Base-by-base conservation (phyloP, 345 rosid species). In the Balakata baccata region DNA sequence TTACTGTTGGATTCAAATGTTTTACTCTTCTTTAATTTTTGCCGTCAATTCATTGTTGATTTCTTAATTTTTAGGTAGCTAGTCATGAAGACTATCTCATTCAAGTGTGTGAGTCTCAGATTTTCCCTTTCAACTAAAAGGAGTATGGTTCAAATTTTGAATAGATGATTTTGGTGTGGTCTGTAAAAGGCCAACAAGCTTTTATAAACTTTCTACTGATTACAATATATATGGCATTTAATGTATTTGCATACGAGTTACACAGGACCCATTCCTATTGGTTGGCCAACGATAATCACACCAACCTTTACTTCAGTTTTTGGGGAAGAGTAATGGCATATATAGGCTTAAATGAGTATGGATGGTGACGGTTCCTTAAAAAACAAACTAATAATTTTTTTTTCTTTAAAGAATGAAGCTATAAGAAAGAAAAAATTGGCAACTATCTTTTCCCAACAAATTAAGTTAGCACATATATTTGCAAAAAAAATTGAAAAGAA, bases 161-260 rank as follows among this genome's bases (percentile, higher is more conserved):
- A 65, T 70, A 22, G 39, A 45, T 45, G 46, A 38, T 47, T 69
- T 66, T 56, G 65, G 29, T 51, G 29, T 45, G 77, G 79, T 71
- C 57, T 66, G 67, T 39, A 71, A 69, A 71, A 75, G 64, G 68
- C 81, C 77, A 81, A 70, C 73, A 80, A 72, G 66, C 75, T 70
- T 70, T 73, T 58, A 45, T 52, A 37, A 67, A 49, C 56, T 12
- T 38, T 72, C 66, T 52, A 54, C 63, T 70, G 49, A n/a, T 61
- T 61, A 38, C 20, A 51, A 22, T 39, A 17, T 52, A 20, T 4
- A 66, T 9, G 18, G 11, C 68, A 71, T 61, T 71, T 13, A 70
- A 60, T 67, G 53, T 6, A 6, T 1, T 52, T 67, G 76, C 70
- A 74, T 56, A 38, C 4, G 75, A 66, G 56, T 71, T 70, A 29